Conservation (phyloP, 2,329 filamentous ascomycete species). For the Cercospora sesami region DNA sequence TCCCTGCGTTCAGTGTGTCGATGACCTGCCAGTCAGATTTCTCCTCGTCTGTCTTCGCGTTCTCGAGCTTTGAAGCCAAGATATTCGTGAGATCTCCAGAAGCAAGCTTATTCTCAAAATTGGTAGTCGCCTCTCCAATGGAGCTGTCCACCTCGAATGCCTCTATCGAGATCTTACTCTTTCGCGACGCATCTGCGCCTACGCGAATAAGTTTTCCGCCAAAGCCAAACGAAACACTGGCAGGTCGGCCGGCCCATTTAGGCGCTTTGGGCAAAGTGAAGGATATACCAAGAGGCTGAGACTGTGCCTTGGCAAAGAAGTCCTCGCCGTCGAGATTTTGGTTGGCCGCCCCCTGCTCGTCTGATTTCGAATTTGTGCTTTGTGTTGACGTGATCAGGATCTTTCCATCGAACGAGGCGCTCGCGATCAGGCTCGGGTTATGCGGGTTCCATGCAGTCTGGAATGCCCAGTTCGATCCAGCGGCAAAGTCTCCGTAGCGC, state of each 20-base stretch:
- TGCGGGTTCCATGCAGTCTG: constrained; percentile 90
- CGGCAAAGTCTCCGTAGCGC: constrained; percentile 85
- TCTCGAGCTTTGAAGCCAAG: constrained; percentile 73
- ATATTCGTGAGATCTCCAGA: constrained; percentile 75
- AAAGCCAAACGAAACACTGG: constrained; percentile 89
- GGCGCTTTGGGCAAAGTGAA: constrained; percentile 86
- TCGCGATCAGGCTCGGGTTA: constrained; percentile 89
- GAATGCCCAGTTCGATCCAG: constrained; percentile 99
- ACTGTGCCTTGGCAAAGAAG: constrained; percentile 92
- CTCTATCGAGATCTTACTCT: constrained; percentile 78
- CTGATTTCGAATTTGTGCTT: constrained; percentile 76
- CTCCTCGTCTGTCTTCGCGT: constrained; percentile 81
- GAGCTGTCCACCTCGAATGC: constrained; percentile 86
- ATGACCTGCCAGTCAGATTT: constrained; percentile 96
- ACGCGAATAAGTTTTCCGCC: constrained; percentile 87
- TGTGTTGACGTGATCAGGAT: constrained; percentile 92
- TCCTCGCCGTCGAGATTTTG: constrained; percentile 82
- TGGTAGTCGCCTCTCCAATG: constrained; percentile 78
- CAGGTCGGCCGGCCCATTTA: constrained; percentile 83
- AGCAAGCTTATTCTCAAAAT: constrained; percentile 80
- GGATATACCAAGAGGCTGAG: constrained; percentile 82
- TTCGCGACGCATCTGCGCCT: constrained; percentile 62
- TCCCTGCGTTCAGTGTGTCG: constrained; percentile 79
- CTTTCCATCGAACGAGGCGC: constrained; percentile 95
- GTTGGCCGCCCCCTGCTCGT: constrained; percentile 62